Percentiles rank a stretch among this genome's conserved stretches.
phyloP scores from a whole-genome alignment of 2,329 filamentous ascomycete genomes.

The Cladophialophora psammophila region DNA sequence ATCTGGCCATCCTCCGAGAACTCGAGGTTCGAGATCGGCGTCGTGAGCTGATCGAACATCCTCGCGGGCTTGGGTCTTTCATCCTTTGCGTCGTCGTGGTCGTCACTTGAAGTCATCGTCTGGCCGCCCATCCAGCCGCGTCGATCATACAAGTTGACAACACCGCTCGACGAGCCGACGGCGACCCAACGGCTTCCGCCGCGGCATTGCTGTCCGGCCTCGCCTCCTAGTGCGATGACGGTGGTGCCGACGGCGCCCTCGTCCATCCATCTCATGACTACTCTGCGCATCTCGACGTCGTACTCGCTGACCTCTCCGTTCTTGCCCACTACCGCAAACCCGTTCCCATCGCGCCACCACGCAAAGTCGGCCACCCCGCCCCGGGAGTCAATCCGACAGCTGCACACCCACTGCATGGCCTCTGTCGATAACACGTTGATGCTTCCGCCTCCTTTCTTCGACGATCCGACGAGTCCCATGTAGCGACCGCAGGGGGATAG shows the following conservation, averaged over 20 bases:
- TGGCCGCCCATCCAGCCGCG: conserved; percentile 43
- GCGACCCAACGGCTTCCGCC: conserved; percentile 90
- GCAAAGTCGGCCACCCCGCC: conserved; percentile 88
- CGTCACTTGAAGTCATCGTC: conserved; percentile 41
- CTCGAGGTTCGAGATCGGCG: conserved; percentile 76
- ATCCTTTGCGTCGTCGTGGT: conserved; percentile 51
- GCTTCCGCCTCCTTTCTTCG: conserved; percentile 83
- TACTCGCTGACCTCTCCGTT: conserved; percentile 93
- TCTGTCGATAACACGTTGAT: conserved; percentile 82
- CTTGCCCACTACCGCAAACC: conserved; percentile 81
- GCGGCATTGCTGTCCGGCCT: conserved; percentile 48
- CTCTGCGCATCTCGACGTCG: conserved; percentile 71
- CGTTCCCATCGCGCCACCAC: conserved; percentile 88
- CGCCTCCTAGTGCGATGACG: conserved; percentile 75
- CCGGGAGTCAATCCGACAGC: conserved; percentile 80
- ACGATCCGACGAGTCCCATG: conserved; percentile 81
- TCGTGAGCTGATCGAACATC: conserved; percentile 84
- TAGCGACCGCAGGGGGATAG: conserved; percentile 85
- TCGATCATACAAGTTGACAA: conserved; percentile 94
- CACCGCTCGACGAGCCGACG: conserved; percentile 82
- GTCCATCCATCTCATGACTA: conserved; percentile 85
- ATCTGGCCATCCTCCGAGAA: conserved; percentile 92
- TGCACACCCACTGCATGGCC: conserved; percentile 86
- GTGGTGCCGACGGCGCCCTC: conserved; percentile 88
- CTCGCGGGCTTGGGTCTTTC: conserved; percentile 73